Evolutionary conservation across 495 filamentous ascomycete genomes (phyloP).

Genomic region (Talaromyces nanjingensis): DNA sequence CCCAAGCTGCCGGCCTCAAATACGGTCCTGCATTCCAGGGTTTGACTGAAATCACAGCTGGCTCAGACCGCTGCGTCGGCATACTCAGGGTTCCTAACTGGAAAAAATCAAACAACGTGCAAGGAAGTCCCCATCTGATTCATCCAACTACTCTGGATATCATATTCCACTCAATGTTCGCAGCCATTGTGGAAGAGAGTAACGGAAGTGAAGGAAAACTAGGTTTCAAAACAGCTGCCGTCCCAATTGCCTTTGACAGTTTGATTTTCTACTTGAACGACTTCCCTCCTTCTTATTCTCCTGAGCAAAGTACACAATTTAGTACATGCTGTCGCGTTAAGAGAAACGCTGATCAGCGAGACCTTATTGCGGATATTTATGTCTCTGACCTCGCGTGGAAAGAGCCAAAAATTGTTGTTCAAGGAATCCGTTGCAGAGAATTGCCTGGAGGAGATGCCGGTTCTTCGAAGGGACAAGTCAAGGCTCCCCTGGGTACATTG

Average conservation of each 20-base stretch:
- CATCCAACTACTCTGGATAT: constrained; percentile 30
- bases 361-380: background rate
- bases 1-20: constrained; percentile 28
- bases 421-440: constrained; percentile 1
- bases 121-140: constrained; percentile 16
- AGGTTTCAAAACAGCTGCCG: background rate
- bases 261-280: background rate
- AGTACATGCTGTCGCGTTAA: background rate
- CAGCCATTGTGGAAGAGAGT: constrained; percentile 9
- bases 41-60: constrained; percentile 17
- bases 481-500: background rate
- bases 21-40: constrained; percentile 31
- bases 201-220: constrained; percentile 1
- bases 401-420: background rate
- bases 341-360: background rate
- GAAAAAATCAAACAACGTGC: constrained; percentile 17
- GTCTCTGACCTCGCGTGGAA: background rate
- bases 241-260: constrained; percentile 3
- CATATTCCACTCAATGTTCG: constrained; percentile 24
- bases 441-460: background rate
- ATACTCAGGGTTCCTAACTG: constrained; percentile 16
- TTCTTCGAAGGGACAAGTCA: background rate
- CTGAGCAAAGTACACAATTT: background rate
- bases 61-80: constrained; percentile 1
- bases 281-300: background rate